phyloP scores from a whole-genome alignment of 2,329 filamentous ascomycete species.

The Capronia americana region DNA sequence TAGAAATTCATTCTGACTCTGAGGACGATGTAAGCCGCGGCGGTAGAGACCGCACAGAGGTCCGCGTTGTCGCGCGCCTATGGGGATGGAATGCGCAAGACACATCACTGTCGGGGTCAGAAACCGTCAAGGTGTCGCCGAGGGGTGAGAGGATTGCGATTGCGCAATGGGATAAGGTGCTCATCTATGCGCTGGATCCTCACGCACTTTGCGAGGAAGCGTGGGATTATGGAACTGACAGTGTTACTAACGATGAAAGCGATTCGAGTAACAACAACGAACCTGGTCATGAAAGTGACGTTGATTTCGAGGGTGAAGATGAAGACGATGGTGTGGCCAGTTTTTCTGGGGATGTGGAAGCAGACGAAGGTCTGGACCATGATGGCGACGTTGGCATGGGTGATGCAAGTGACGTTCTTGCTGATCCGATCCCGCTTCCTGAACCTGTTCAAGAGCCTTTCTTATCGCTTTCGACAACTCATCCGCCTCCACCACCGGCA shows the following conservation, averaged over 20 bases:
- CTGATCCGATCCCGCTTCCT: background rate
- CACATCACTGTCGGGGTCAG: slow-evolving; percentile 48
- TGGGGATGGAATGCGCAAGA: slow-evolving; percentile 39
- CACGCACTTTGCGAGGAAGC: slow-evolving; percentile 46
- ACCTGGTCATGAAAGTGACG: background rate
- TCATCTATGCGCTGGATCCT: slow-evolving; percentile 51
- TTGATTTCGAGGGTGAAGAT: background rate
- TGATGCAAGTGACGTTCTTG: background rate
- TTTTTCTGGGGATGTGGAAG: background rate
- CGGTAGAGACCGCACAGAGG: slow-evolving; percentile 18
- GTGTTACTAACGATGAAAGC: slow-evolving; percentile 3
- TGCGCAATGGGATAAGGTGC: slow-evolving; percentile 51
- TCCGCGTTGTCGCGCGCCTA: slow-evolving; percentile 40
- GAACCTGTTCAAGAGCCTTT: background rate
- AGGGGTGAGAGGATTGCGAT: slow-evolving; percentile 50
- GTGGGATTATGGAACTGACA: slow-evolving; percentile 25
- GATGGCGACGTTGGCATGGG: background rate
- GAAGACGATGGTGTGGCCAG: background rate
- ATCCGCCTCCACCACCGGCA: background rate
- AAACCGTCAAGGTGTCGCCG: slow-evolving; percentile 44
- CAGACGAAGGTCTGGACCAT: background rate
- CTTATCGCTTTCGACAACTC: background rate
- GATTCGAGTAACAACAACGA: background rate
- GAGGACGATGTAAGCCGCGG: slow-evolving; percentile 10
- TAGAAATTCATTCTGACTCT: background rate